Conservation (phyloP, 345 rosid genomes). For the Camelina neglecta region DNA sequence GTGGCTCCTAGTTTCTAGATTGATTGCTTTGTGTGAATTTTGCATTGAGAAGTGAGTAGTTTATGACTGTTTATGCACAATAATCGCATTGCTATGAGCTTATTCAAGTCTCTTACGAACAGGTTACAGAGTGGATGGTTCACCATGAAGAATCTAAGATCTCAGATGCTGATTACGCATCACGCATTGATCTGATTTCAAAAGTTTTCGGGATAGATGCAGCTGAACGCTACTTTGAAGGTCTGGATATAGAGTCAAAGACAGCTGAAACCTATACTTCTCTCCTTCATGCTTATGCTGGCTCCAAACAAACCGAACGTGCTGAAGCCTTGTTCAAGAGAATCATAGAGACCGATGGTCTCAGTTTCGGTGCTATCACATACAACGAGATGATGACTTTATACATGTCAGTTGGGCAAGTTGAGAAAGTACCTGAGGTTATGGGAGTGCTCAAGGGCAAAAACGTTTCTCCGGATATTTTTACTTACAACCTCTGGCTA, state of each 20-base stretch:
- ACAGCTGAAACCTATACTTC: conserved; percentile 85
- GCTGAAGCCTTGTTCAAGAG: conserved; percentile 70
- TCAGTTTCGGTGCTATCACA: conserved; percentile 61
- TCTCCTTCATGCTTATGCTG: conserved; percentile 86
- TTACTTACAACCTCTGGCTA: conserved; percentile 86
- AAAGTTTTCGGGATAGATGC: conserved; percentile 91
- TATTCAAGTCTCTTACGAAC: conserved; percentile 37
- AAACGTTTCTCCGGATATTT: conserved; percentile 72
- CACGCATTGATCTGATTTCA: conserved; percentile 75
- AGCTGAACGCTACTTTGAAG: conserved; percentile 89
- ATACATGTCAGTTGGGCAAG: conserved; percentile 83
- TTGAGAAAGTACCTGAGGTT: conserved; percentile 71
- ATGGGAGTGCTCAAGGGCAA: conserved; percentile 61
- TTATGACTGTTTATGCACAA: not conserved
- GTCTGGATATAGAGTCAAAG: conserved; percentile 56
- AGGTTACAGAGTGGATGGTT: conserved; percentile 94
- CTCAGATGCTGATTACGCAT: conserved; percentile 71
- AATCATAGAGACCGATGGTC: conserved; percentile 54
- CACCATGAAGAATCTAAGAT: conserved; percentile 56
- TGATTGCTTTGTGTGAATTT: not conserved
- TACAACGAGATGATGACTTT: conserved; percentile 98
- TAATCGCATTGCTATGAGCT: conserved; percentile 23
- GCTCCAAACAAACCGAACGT: conserved; percentile 58
- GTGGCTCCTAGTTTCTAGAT: not conserved
- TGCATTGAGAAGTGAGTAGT: not conserved